Percentiles rank a stretch among this genome's conserved stretches.
Conservation (phyloP, 2,329 filamentous ascomycete genomes). For the Calonectria henricotiae region DNA sequence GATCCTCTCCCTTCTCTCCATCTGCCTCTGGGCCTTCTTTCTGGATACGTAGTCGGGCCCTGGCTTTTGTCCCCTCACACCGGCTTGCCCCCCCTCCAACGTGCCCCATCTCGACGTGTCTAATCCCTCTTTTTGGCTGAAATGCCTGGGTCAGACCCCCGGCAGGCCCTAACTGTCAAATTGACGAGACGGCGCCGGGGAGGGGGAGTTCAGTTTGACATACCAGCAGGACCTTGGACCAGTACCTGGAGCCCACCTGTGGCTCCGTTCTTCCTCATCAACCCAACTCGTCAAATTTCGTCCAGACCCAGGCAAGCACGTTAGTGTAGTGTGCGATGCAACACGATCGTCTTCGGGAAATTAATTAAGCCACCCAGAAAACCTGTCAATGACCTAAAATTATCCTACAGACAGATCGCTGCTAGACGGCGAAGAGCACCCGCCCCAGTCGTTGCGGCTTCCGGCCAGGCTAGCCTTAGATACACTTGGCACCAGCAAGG, state of each 20-base stretch:
- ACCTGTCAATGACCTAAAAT: slow-evolving; percentile 40
- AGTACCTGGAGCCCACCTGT: not conserved
- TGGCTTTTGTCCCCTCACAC: slow-evolving; percentile 2
- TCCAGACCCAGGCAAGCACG: slow-evolving; percentile 33
- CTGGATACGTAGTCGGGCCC: slow-evolving; percentile 22
- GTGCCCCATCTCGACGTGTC: slow-evolving; percentile 29
- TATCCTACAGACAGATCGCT: slow-evolving; percentile 41
- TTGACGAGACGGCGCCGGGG: slow-evolving; percentile 29
- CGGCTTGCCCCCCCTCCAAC: slow-evolving; percentile 16
- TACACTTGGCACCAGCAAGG: slow-evolving; percentile 33
- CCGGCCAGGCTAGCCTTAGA: slow-evolving; percentile 34
- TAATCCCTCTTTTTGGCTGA: slow-evolving; percentile 20
- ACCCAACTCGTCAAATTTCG: slow-evolving; percentile 29
- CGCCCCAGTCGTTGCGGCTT: slow-evolving; percentile 44
- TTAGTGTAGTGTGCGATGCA: slow-evolving; percentile 41
- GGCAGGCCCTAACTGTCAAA: slow-evolving; percentile 34
- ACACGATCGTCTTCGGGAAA: slow-evolving; percentile 48
- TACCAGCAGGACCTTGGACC: slow-evolving; percentile 30
- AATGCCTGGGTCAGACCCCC: slow-evolving; percentile 27
- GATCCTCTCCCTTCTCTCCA: slow-evolving; percentile 37
- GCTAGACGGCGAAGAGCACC: slow-evolving; percentile 18
- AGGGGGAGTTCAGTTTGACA: slow-evolving; percentile 21
- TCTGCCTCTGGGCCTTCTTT: slow-evolving; percentile 26
- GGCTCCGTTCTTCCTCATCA: slow-evolving; percentile 21
- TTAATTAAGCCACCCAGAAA: slow-evolving; percentile 44